Evolutionary conservation across 352 stramenopile species (phyloP).

Genomic region (Pythium coloratum): DNA sequence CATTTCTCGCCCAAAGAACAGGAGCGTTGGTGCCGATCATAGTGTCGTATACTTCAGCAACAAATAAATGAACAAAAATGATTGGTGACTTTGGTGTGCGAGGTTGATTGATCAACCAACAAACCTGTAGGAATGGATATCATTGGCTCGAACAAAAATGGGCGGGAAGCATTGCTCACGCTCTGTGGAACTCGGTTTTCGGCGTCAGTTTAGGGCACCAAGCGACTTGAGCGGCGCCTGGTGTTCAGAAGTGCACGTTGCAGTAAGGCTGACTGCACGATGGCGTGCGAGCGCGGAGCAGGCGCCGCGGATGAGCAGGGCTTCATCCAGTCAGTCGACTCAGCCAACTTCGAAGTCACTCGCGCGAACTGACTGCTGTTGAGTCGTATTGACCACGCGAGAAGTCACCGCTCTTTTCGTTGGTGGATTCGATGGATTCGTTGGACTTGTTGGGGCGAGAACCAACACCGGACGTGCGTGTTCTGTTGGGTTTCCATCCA

Average conservation of each 20-base stretch:
- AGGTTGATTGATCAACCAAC: not conserved
- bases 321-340: slow-evolving; percentile 7
- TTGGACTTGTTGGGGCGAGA: not conserved
- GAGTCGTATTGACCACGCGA: not conserved
- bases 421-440: not conserved
- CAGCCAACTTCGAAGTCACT: slow-evolving; percentile 3
- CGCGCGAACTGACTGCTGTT: not conserved
- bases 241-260: slow-evolving; percentile 23
- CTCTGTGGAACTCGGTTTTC: not conserved
- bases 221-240: slow-evolving; percentile 14
- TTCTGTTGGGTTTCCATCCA: not conserved
- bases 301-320: not conserved
- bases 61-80: not conserved
- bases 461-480: not conserved
- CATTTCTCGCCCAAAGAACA: slow-evolving; percentile 6
- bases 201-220: not conserved
- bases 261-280: slow-evolving; percentile 2
- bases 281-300: slow-evolving; percentile 3
- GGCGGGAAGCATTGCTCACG: not conserved
- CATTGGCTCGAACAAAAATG: not conserved
- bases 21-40: not conserved
- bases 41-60: not conserved
- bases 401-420: not conserved
- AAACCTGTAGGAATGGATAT: not conserved
- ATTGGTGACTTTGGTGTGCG: not conserved